Conservation (phyloP, 2,329 filamentous ascomycete species). For the Colletotrichum euphorbiae region DNA sequence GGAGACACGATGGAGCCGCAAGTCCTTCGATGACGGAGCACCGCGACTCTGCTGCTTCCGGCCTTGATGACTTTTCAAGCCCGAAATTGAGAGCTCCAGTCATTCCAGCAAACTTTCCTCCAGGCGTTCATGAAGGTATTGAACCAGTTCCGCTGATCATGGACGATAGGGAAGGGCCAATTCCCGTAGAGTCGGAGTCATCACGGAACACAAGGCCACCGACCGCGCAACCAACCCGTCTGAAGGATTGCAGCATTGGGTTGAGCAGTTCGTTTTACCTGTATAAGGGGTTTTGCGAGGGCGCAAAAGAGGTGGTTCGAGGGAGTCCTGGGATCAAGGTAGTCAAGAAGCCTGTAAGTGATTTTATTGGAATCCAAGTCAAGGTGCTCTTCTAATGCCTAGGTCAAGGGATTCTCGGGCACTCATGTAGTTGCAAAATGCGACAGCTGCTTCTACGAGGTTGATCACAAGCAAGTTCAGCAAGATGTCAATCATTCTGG, state of each 20-base stretch:
- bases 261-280: conserved; percentile 62
- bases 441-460: conserved; percentile 64
- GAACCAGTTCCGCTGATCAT: conserved; percentile 19
- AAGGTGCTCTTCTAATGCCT: neutral
- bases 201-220: conserved; percentile 30
- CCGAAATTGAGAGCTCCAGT: conserved; percentile 6
- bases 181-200: conserved; percentile 50
- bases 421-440: conserved; percentile 62
- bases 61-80: conserved; percentile 36
- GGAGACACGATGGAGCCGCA: conserved; percentile 44
- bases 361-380: neutral
- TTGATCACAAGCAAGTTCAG: conserved; percentile 65
- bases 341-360: conserved; percentile 60
- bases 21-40: conserved; percentile 41
- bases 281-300: conserved; percentile 66
- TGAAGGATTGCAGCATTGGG: conserved; percentile 57
- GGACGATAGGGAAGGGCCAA: conserved; percentile 49
- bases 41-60: conserved; percentile 37
- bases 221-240: conserved; percentile 36
- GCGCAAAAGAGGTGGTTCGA: conserved; percentile 61
- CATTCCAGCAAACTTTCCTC: conserved; percentile 31
- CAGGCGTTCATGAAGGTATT: conserved; percentile 33
- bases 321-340: conserved; percentile 64
- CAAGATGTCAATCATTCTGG: conserved; percentile 61
- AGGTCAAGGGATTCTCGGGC: conserved; percentile 54